Evolutionary conservation across 371 early-diverging fungal species (phyloP), one percentile per base, ranked within the genome.

Genomic region (Rhizoclosmatium hyalinum): DNA sequence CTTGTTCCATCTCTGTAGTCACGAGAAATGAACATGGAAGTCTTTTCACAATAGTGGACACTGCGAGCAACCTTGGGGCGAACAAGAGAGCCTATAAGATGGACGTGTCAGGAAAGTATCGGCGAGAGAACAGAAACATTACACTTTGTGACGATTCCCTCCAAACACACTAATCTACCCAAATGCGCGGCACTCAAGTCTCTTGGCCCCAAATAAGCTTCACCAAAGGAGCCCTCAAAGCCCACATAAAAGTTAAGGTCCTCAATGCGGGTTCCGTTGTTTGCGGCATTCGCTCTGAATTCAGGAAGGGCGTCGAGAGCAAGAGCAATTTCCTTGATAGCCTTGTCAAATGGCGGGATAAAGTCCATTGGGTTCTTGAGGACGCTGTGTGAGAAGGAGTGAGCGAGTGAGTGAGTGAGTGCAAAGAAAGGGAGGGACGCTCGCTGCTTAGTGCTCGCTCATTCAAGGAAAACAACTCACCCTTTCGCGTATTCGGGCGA

Each of bases 61-160:
- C 94, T 94, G 72, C 90, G 90, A 46, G 92, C 84, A 0, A 99
- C 92, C 82, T 99, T 99, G 70, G 99, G 99, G 44, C 99, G 85
- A 1, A 99, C 98, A 64, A 98, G 88, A 41, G 98, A 98, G 80
- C 92, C 92, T 92, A 72, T 17, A 39, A 62, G 41, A 41, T 45
- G 44, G 14, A 54, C 54, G 54, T 54, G n/a, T n/a, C 14, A 12
- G 54, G n/a, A 12, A 14, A 4, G 32, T 8, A 0, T 65, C 65
- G 60, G 21, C 17, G 1, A 21, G 10, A 58, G 63, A 12, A 41
- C 4, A 63, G 8, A 8, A 32, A 42, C n/a, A 70, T 74, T 86
- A 89, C 98, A 97, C 73, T 94, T 91, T 2, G 99, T 99, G 41
- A 99, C 98, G 76, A 99, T 99, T 62, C 99, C 99, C 84, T 99